Percentiles rank a stretch among this genome's conserved stretches.
Evolutionary conservation across 441 rosid species (phyloP).

Genomic region (Cnidoscolus chayamansa): DNA sequence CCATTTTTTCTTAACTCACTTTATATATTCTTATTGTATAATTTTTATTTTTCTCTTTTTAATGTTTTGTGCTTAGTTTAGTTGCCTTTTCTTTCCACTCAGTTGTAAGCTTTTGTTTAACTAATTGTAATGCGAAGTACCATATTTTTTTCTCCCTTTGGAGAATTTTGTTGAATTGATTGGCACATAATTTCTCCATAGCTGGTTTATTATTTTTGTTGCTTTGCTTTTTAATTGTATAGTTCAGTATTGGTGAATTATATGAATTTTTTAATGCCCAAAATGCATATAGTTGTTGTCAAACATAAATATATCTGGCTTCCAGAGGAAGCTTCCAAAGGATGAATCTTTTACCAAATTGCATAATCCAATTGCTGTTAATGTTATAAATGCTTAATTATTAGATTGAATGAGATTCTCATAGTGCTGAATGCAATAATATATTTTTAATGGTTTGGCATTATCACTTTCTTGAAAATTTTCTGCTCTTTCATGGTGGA

Average conservation of each 20-base stretch:
- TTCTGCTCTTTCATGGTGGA: background rate
- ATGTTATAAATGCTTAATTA: background rate
- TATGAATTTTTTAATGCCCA: background rate
- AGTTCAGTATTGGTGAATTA: background rate
- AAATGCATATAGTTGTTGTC: background rate
- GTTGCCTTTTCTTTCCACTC: background rate
- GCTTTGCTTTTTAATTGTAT: background rate
- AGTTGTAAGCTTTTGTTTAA: background rate
- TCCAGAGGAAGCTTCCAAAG: background rate
- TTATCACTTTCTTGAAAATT: background rate
- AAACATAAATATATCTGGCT: background rate
- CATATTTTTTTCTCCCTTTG: background rate
- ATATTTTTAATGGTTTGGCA: background rate
- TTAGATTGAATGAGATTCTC: background rate
- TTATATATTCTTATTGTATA: background rate
- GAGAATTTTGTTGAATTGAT: background rate
- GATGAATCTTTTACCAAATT: background rate
- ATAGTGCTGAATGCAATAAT: background rate
- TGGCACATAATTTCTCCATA: background rate
- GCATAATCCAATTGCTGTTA: background rate
- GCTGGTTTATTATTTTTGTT: conserved; percentile 3
- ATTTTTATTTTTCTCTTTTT: background rate
- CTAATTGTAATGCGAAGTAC: background rate
- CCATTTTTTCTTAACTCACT: background rate
- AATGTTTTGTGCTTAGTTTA: background rate